Evolutionary conservation across 352 stramenopile genomes (phyloP).

Genomic region (Phytopythium montanum): DNA sequence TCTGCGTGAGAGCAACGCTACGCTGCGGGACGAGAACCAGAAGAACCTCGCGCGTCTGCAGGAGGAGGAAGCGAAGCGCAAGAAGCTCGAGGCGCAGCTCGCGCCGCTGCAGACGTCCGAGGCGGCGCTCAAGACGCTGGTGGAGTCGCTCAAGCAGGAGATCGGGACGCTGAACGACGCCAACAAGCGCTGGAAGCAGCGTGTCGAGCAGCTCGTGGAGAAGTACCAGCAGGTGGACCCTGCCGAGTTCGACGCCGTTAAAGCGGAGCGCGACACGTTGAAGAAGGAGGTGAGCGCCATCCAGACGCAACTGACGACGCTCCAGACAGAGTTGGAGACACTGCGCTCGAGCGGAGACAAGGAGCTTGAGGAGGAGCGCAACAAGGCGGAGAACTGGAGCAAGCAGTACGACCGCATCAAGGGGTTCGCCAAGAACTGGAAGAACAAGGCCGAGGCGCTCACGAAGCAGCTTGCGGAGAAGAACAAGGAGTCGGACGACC

Average conservation of each 20-base stretch:
- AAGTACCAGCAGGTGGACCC: slow-evolving; percentile 84
- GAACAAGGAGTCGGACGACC: slow-evolving; percentile 58
- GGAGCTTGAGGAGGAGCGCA: slow-evolving; percentile 56
- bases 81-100: slow-evolving; percentile 47
- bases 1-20: slow-evolving; percentile 77
- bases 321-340: slow-evolving; percentile 48
- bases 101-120: slow-evolving; percentile 44
- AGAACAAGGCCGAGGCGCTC: slow-evolving; percentile 64
- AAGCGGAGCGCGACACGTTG: slow-evolving; percentile 50
- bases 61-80: slow-evolving; percentile 44
- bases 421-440: slow-evolving; percentile 81
- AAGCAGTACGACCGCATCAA: slow-evolving; percentile 83
- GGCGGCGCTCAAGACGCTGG: slow-evolving; percentile 35
- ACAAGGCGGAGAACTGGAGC: slow-evolving; percentile 60
- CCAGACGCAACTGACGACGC: slow-evolving; percentile 29
- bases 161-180: slow-evolving; percentile 49
- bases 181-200: slow-evolving; percentile 76
- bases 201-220: slow-evolving; percentile 77
- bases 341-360: slow-evolving; percentile 42
- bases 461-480: slow-evolving; percentile 68
- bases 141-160: slow-evolving; percentile 64
- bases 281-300: slow-evolving; percentile 42
- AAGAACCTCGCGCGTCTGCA: slow-evolving; percentile 51
- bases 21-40: slow-evolving; percentile 66
- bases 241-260: slow-evolving; percentile 64